Evolutionary conservation across 345 rosid species (phyloP).

Genomic region (Streptanthus diversifolius): DNA sequence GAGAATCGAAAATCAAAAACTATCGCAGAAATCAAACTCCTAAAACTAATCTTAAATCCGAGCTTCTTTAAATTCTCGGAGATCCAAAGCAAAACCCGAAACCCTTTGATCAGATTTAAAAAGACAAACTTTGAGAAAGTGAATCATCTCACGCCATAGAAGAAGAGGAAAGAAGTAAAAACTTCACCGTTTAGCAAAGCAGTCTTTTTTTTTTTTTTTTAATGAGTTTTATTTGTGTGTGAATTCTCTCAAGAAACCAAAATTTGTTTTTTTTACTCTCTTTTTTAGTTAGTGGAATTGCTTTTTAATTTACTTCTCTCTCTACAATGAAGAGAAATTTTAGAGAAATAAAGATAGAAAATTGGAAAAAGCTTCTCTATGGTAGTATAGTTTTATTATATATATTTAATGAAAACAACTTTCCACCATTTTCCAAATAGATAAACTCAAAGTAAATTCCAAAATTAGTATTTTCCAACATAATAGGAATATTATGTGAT

Average conservation of each 20-base stretch:
- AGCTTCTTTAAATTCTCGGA: not conserved
- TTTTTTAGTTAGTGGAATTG: constrained; percentile 23
- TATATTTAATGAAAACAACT: constrained; percentile 15
- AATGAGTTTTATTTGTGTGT: not conserved
- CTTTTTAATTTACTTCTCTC: constrained; percentile 12
- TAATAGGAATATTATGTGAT: not conserved
- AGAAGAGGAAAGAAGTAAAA: not conserved
- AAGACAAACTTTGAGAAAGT: constrained; percentile 8
- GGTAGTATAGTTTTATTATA: not conserved
- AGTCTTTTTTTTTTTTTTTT: not conserved
- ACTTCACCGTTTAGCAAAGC: not conserved
- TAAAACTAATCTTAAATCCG: not conserved
- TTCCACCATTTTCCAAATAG: constrained; percentile 13
- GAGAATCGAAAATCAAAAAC: constrained; percentile 1
- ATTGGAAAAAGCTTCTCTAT: constrained; percentile 2
- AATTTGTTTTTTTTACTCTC: not conserved
- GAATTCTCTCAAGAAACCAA: constrained; percentile 5
- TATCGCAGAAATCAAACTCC: not conserved
- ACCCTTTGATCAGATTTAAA: constrained; percentile 14
- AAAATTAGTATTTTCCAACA: not conserved
- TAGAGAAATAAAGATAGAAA: not conserved
- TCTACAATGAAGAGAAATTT: not conserved
- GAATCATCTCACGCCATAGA: constrained; percentile 24
- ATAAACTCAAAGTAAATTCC: not conserved
- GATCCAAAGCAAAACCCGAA: constrained; percentile 7